Conservation (phyloP, 2,329 filamentous ascomycete genomes). For the Pseudopyrenochaeta lycopersici region DNA sequence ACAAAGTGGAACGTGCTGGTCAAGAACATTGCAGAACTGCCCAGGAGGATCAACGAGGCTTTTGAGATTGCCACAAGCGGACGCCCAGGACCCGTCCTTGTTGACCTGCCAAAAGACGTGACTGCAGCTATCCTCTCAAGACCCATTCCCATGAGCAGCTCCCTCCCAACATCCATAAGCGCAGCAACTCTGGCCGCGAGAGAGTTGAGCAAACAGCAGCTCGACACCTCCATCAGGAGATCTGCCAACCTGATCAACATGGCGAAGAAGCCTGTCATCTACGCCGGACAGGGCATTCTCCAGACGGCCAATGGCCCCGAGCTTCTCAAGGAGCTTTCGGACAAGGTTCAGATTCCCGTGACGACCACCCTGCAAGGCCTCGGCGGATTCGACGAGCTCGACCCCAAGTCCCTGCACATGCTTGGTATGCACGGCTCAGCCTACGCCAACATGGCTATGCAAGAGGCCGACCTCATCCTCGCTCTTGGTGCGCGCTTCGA, state of each 20-base stretch:
- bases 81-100: conserved; percentile 90
- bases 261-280: conserved; percentile 93
- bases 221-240: conserved; percentile 76
- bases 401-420: conserved; percentile 96
- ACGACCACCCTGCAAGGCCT: conserved; percentile 95
- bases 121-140: conserved; percentile 84
- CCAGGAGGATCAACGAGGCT: conserved; percentile 93
- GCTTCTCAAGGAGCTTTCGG: conserved; percentile 83
- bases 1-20: conserved; percentile 99
- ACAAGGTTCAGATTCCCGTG: conserved; percentile 91
- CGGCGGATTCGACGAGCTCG: conserved; percentile 89
- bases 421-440: conserved; percentile 97
- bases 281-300: conserved; percentile 90
- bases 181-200: conserved; percentile 84
- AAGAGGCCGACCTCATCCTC: conserved; percentile 95
- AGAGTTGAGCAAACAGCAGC: conserved; percentile 75
- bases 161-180: conserved; percentile 81
- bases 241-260: conserved; percentile 85
- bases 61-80: conserved; percentile 98
- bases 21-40: conserved; percentile 91
- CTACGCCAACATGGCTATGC: conserved; percentile 98
- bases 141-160: conserved; percentile 81
- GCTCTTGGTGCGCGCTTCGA: conserved; percentile 94
- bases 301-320: conserved; percentile 79
- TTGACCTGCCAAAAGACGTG: conserved; percentile 96